These are phyloP conservation scores for Telfairia occidentalis DNA, from an alignment of 331 rosid genomes.

Conservation along the genomic window DNA sequence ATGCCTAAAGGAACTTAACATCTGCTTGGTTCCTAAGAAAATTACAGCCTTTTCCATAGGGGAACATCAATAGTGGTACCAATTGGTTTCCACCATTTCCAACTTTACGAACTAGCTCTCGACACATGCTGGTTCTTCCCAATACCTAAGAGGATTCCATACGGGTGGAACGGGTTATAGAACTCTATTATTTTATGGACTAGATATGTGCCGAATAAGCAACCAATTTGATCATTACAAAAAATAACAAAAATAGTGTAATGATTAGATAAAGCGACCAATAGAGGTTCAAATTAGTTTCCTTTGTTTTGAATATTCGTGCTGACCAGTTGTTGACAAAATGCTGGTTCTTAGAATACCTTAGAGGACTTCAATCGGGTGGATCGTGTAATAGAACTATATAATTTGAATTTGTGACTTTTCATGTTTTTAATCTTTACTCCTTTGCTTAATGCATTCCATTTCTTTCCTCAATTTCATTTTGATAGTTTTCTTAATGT, in stretches of 20 bases:
- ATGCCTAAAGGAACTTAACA: background rate
- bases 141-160: background rate
- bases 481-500: background rate
- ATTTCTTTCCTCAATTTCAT: background rate
- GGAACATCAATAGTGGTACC: background rate
- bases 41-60: background rate
- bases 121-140: background rate
- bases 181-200: background rate
- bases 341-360: background rate
- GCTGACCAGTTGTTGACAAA: background rate
- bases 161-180: background rate
- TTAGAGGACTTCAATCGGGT: background rate
- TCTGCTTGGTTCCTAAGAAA: background rate
- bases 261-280: background rate
- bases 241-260: background rate
- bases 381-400: background rate
- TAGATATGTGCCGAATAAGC: background rate
- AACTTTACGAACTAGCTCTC: background rate
- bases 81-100: background rate
- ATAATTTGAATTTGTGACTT: background rate
- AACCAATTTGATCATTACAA: background rate
- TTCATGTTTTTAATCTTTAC: background rate
- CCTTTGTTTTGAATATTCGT: background rate
- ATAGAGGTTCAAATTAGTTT: background rate
- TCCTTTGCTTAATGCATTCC: background rate